Base-by-base conservation (phyloP, 805 yeast genomes). In the Candida succiphila region DNA sequence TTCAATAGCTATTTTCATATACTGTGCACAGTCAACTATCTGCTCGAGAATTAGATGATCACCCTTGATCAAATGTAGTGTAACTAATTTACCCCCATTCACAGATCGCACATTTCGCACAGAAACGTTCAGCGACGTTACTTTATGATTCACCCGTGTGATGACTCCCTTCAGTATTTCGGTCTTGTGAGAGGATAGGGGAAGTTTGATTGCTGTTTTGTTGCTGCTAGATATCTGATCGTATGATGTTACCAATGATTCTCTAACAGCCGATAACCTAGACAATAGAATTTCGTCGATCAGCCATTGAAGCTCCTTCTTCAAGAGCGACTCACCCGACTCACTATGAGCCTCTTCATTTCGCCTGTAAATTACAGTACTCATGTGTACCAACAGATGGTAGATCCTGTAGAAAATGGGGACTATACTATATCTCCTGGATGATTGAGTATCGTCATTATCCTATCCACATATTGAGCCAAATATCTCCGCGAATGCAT, bases 161-260 rank as follows among this genome's bases (percentile, higher is more conserved):
- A 79, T 50, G 1, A 74, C 62, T 0, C 89, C 89, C 38, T 77
- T 76, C 13, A 78, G 52, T 3, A 63, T 54, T 37, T 75, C 80
- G 36, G 69, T 67, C 35, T 75, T 69, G 13, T 65, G 58, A 1
- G 76, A 63, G 0, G 76, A 60, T 6, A 80, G 54, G 0, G 87
- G 82, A 32, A 80, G 58, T 36, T 69, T 76, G 33, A 74, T 64
- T 12, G 67, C 55, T 9, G 57, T 56, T 9, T 56, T 48, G 29
- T 63, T 61, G 0, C 56, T 49, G 22, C 54, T 60, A 30, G 49
- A 51, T 2, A 71, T 41, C 37, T 61, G 48, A 3, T 56, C 56
- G 1, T 67, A 41, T 39, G 76, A 70, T 17, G 51, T 46, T 16
- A 44, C 44, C 13, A 72, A 52, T 9, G 65, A 62, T 24, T 69